Evolutionary conservation across 148 eudicot species (phyloP), one percentile per base, ranked within the genome.

Genomic region (Camellia lanceoleosa): DNA sequence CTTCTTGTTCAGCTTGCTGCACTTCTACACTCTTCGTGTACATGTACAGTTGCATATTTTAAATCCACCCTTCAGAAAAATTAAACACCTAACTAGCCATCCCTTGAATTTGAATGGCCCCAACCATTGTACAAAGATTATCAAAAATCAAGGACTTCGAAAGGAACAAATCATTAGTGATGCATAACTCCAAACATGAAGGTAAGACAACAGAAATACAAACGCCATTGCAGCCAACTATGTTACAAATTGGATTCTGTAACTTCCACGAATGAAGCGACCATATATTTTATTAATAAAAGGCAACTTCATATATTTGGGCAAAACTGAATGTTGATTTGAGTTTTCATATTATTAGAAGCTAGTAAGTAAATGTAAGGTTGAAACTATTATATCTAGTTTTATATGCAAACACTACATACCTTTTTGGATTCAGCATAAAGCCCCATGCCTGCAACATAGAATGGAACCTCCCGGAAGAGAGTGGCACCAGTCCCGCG

Each of bases 381-480:
- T 55, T 19, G 38, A 73, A 16, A 54, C 0, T 12, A 73, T 12
- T 30, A 56, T 7, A 63, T 20, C 2, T 19, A 63, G 30, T 20
- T 19, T 47, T n/a, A 54, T 30, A 73, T 44, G 58, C 11, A 3
- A 60, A 64, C 58, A 76, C n/a, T 76, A 14, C 14, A 52, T 87
- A 95, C 98, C 96, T 95, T 95, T 83, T 95, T 95, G 75, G 97
- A 90, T 84, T 95, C 98, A 9, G 93, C 96, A 87, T 93, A 95
- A 23, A 95, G 89, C 81, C 96, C 98, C 94, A 88, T 93, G 84
- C 98, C 98, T 49, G 93, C 97, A 44, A 95, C 98, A 86, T 95
- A 95, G 80, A 95, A 87, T 30, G 98, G 98, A 81, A 95, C 92
- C 88, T 95, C 98, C 56, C 98, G 92, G 81, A 91, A 92, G 49